Percentiles rank a stretch among this genome's conserved stretches.
Evolutionary conservation across 2,329 filamentous ascomycete genomes (phyloP).

Genomic region (Trichoderma polysporum): DNA sequence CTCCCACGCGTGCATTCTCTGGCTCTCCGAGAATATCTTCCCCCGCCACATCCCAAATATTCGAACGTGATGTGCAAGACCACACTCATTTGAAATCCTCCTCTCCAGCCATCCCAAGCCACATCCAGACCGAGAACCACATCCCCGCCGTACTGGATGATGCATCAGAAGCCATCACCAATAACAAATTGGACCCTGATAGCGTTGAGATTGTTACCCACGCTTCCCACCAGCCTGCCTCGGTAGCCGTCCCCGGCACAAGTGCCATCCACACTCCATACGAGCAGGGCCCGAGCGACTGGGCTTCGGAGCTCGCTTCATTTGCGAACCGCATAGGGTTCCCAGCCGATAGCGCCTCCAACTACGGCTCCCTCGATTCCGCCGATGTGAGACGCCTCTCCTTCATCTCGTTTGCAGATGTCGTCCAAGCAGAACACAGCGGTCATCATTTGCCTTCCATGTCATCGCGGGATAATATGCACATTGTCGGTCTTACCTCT

Average conservation of each 20-base stretch:
- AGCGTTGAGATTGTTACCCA: slow-evolving; percentile 92
- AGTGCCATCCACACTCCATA: slow-evolving; percentile 36
- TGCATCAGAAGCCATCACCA: slow-evolving; percentile 88
- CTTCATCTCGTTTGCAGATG: slow-evolving; percentile 96
- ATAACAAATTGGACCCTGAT: slow-evolving; percentile 79
- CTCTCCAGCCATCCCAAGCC: slow-evolving; percentile 84
- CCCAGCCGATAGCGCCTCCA: slow-evolving; percentile 63
- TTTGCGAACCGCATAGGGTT: slow-evolving; percentile 47
- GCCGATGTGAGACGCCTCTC: slow-evolving; percentile 79
- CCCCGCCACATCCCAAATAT: slow-evolving; percentile 78
- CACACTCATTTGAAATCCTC: slow-evolving; percentile 63
- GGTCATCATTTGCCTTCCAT: slow-evolving; percentile 49
- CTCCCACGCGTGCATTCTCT: slow-evolving; percentile 65
- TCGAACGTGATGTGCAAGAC: slow-evolving; percentile 93
- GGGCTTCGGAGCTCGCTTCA: slow-evolving; percentile 58
- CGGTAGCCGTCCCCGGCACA: slow-evolving; percentile 61
- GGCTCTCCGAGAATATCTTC: slow-evolving; percentile 75
- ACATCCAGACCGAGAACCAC: slow-evolving; percentile 91
- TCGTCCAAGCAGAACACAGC: slow-evolving; percentile 81
- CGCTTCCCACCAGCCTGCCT: slow-evolving; percentile 76
- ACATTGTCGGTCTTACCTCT: slow-evolving; percentile 66
- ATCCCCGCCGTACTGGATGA: slow-evolving; percentile 91
- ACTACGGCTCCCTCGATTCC: slow-evolving; percentile 72
- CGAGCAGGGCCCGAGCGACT: slow-evolving; percentile 47
- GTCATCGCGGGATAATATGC: slow-evolving; percentile 66